Evolutionary conservation across 139 green algal genomes (phyloP).

Genomic region (Chlorella sp.): DNA sequence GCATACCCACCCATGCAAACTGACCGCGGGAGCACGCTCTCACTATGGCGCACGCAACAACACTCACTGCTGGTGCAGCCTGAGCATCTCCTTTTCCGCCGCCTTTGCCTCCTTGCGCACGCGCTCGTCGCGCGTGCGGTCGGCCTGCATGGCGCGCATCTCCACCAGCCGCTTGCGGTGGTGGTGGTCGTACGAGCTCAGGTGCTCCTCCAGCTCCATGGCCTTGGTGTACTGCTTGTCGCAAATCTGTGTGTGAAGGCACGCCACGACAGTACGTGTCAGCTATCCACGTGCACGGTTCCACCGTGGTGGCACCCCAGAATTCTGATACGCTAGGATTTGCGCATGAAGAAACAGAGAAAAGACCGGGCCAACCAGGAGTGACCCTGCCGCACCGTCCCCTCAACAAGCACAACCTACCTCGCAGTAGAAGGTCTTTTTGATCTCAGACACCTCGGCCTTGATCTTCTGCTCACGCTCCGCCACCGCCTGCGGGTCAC

Average conservation of each 20-base stretch:
- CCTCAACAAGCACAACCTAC: too few relatives aligned
- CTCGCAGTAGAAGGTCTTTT: slow-evolving; percentile 79
- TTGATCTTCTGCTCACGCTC: slow-evolving; percentile 63
- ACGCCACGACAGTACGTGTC: too few relatives aligned
- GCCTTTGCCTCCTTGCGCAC: slow-evolving; percentile 21
- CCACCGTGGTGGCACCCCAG: too few relatives aligned
- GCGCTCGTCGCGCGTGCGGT: slow-evolving; percentile 23
- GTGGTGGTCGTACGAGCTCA: slow-evolving; percentile 89
- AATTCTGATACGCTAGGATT: too few relatives aligned
- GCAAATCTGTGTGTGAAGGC: slow-evolving; percentile 79
- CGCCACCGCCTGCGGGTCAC: slow-evolving; percentile 41
- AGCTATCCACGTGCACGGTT: too few relatives aligned
- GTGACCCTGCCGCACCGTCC: too few relatives aligned
- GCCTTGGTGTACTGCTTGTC: slow-evolving; percentile 87
- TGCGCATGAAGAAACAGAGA: too few relatives aligned
- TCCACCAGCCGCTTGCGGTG: slow-evolving; percentile 52
- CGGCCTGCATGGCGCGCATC: slow-evolving; percentile 23
- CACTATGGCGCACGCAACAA: too few relatives aligned
- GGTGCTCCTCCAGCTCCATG: slow-evolving; percentile 78
- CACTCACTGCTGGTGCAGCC: slow-evolving; percentile 29
- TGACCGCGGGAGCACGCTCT: background rate
- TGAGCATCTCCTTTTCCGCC: slow-evolving; percentile 31
- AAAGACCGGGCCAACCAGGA: too few relatives aligned
- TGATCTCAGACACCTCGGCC: slow-evolving; percentile 62
- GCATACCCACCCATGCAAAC: too few relatives aligned